Conservation (phyloP, 163 green algal genomes). For the Scenedesmus sp. region DNA sequence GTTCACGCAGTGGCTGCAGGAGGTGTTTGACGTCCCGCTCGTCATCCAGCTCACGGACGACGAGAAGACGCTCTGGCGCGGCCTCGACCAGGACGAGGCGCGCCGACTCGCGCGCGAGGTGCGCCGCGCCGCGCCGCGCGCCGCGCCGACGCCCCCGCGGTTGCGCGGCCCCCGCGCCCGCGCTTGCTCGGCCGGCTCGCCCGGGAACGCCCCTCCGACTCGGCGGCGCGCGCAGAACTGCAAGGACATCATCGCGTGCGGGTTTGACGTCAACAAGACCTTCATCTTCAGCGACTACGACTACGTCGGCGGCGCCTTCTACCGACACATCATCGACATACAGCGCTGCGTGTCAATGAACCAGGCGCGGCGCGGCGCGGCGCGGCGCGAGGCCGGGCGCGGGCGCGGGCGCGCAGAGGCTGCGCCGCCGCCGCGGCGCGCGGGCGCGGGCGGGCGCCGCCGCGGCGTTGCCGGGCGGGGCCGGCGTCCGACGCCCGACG, state of each 20-base stretch:
- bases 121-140: too few relatives aligned
- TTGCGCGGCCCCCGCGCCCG: too few relatives aligned
- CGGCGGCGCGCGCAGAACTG: too few relatives aligned
- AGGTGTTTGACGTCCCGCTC: conserved; percentile 94
- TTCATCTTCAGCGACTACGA: conserved; percentile 99
- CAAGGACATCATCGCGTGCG: conserved; percentile 99
- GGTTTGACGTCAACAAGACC: conserved; percentile 93
- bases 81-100: conserved; percentile 84
- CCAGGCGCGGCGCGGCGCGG: conserved; percentile 74
- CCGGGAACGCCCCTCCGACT: too few relatives aligned
- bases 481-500: too few relatives aligned
- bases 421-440: too few relatives aligned
- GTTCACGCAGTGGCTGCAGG: conserved; percentile 97
- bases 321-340: conserved; percentile 94
- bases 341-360: conserved; percentile 80
- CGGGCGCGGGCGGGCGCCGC: too few relatives aligned
- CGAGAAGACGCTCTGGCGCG: conserved; percentile 94
- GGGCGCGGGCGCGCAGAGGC: too few relatives aligned
- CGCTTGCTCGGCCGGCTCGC: too few relatives aligned
- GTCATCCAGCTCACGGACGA: conserved; percentile 99
- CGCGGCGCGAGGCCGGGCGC: too few relatives aligned
- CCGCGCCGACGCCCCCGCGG: too few relatives aligned
- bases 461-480: too few relatives aligned
- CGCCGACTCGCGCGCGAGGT: conserved; percentile 85
- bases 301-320: conserved; percentile 95